Percentiles rank a stretch among this genome's conserved stretches.
phyloP scores from a whole-genome alignment of 306 rosid genomes.

The Begonia loranthoides region DNA sequence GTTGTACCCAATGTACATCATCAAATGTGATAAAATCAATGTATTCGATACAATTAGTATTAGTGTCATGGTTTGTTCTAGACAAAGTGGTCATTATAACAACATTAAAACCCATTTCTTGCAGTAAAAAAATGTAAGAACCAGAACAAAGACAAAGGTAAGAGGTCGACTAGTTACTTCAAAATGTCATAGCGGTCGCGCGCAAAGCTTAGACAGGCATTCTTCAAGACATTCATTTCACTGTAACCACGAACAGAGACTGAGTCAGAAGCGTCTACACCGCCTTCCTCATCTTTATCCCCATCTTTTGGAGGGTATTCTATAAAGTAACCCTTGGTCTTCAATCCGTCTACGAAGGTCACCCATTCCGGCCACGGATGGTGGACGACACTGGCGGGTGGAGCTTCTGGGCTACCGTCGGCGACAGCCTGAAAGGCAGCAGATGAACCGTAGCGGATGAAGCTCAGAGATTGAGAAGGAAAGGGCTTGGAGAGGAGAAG shows the following conservation, averaged over 20 bases:
- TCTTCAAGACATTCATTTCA: conserved; percentile 43
- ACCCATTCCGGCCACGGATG: conserved; percentile 99
- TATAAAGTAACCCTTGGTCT: conserved; percentile 46
- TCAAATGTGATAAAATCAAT: too few species aligned
- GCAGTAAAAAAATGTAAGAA: background rate
- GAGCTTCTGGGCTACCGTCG: conserved; percentile 11
- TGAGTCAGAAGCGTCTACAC: conserved; percentile 1
- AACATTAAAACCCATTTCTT: background rate
- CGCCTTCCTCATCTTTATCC: conserved; percentile 11
- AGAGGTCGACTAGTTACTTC: conserved; percentile 20
- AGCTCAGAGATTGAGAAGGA: conserved; percentile 13
- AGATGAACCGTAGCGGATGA: conserved; percentile 18
- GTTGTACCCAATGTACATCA: too few species aligned
- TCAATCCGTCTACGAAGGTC: conserved; percentile 66
- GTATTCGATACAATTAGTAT: too few species aligned
- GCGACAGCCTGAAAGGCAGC: conserved; percentile 12
- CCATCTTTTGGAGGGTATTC: conserved; percentile 16
- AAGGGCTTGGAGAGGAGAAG: conserved; percentile 22
- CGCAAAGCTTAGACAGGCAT: conserved; percentile 63
- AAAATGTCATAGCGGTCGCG: conserved; percentile 82
- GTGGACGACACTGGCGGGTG: conserved; percentile 5
- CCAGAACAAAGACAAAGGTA: background rate
- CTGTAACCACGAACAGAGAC: conserved; percentile 23
- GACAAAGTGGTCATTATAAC: too few species aligned
- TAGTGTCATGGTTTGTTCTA: too few species aligned